Conservation (phyloP, 2,329 filamentous ascomycete genomes). For the Colletotrichum chrysophilum region DNA sequence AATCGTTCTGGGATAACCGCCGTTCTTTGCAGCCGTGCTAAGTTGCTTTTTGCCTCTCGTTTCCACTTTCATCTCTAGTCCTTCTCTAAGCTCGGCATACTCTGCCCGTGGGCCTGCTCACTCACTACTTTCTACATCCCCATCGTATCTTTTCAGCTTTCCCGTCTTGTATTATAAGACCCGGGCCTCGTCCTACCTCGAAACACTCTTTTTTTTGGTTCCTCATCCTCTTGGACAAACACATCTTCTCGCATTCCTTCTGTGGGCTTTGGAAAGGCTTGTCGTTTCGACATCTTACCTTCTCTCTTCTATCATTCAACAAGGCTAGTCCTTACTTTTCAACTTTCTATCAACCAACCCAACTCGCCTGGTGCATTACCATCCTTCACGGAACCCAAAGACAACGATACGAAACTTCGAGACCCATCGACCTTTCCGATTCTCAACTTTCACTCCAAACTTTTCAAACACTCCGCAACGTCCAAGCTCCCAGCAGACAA, state of each 20-base stretch:
- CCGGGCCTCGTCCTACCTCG: slow-evolving; percentile 18
- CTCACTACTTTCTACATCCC: slow-evolving; percentile 14
- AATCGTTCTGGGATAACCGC: slow-evolving; percentile 35
- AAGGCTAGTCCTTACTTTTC: slow-evolving; percentile 41
- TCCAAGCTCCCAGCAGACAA: slow-evolving; percentile 16
- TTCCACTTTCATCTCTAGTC: slow-evolving; percentile 20
- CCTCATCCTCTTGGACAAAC: slow-evolving; percentile 20
- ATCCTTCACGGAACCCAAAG: slow-evolving; percentile 21
- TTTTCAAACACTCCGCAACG: slow-evolving; percentile 5
- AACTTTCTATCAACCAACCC: slow-evolving; percentile 26
- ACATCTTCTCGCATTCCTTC: slow-evolving; percentile 24
- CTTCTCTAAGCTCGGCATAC: slow-evolving; percentile 13
- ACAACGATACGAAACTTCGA: slow-evolving; percentile 19
- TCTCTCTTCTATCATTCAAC: slow-evolving; percentile 29
- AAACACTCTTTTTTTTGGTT: not conserved
- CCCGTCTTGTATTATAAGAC: slow-evolving; percentile 20
- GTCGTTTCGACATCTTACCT: slow-evolving; percentile 25
- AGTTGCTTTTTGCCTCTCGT: slow-evolving; percentile 26
- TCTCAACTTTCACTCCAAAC: slow-evolving; percentile 13
- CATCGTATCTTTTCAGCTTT: slow-evolving; percentile 6
- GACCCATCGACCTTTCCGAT: slow-evolving; percentile 13
- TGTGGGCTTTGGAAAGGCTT: slow-evolving; percentile 21
- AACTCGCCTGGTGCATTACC: slow-evolving; percentile 29
- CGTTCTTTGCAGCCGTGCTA: slow-evolving; percentile 39
- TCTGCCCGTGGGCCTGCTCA: slow-evolving; percentile 14